Percentiles rank a stretch among this genome's conserved stretches.
These are phyloP conservation scores for Pleodorina starrii DNA, from an alignment of 139 green algal genomes.

Conservation along the genomic window DNA sequence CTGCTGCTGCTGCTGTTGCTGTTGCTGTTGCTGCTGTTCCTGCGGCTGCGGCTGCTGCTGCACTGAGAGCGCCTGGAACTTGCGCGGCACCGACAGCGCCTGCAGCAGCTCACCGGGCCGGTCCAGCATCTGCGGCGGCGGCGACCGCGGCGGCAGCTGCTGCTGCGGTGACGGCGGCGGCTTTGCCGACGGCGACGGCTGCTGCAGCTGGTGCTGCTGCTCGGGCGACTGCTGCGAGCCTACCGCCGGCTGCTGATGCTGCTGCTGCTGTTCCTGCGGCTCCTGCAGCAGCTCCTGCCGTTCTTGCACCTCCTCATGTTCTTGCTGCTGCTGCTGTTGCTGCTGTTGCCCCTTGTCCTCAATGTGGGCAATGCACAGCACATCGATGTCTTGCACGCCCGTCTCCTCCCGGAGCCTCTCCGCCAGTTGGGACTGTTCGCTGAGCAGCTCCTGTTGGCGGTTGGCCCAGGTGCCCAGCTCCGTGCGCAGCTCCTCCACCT, in stretches of 20 bases:
- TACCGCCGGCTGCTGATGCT: neutral
- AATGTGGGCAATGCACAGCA: neutral
- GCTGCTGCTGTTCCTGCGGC: neutral
- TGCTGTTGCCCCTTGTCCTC: neutral
- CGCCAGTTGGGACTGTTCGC: neutral
- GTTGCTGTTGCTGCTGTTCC: too few relatives aligned
- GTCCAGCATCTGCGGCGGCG: neutral
- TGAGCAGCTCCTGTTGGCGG: neutral
- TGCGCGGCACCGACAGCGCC: too few relatives aligned
- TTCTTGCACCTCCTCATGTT: neutral
- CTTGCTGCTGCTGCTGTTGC: neutral
- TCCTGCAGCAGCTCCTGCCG: neutral
- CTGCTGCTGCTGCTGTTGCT: too few relatives aligned
- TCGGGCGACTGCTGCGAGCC: neutral
- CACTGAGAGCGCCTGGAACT: too few relatives aligned
- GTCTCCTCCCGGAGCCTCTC: neutral
- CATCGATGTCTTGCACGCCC: neutral
- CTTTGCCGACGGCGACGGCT: neutral
- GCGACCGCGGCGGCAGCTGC: neutral
- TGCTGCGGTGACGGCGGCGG: neutral
- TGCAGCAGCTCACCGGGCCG: too few relatives aligned
- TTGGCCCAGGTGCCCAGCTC: neutral
- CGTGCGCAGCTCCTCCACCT: constrained; percentile 24
- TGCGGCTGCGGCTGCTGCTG: too few relatives aligned
- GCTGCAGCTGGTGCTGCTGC: neutral